phyloP scores from a whole-genome alignment of 176 grass and related monocot species.

The Lolium multiflorum region DNA sequence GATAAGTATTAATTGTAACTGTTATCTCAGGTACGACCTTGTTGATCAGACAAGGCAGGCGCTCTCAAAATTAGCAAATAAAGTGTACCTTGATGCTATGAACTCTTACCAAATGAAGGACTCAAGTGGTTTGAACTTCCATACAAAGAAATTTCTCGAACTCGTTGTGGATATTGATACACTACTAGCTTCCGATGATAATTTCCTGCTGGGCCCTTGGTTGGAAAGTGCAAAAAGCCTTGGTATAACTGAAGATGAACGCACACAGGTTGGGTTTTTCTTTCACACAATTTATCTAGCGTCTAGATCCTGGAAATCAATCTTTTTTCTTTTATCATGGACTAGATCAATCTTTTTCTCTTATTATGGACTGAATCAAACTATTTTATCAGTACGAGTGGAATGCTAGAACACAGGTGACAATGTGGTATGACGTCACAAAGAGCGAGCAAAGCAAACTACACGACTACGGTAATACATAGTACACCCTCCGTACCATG shows the following conservation, averaged over 20 bases:
- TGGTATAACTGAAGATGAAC: conserved; percentile 55
- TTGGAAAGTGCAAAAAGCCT: conserved; percentile 87
- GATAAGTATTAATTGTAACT: neutral
- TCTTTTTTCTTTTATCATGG: neutral
- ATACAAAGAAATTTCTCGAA: conserved; percentile 77
- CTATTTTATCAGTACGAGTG: conserved; percentile 75
- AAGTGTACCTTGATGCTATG: conserved; percentile 77
- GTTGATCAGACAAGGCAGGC: conserved; percentile 88
- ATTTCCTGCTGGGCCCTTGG: conserved; percentile 95
- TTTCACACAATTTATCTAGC: conserved; percentile 26
- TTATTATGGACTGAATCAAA: conserved; percentile 16
- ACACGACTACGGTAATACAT: neutral
- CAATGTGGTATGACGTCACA: conserved; percentile 98
- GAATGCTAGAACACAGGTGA: conserved; percentile 97
- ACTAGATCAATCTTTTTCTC: neutral
- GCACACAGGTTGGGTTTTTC: conserved; percentile 64
- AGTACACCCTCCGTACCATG: accelerated
- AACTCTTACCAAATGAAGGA: conserved; percentile 66
- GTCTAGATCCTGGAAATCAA: neutral
- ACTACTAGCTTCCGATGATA: conserved; percentile 83
- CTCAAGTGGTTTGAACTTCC: conserved; percentile 48
- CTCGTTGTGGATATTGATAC: conserved; percentile 81
- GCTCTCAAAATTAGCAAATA: conserved; percentile 92
- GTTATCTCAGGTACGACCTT: conserved; percentile 80
- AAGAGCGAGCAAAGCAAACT: conserved; percentile 84